A percentile compares a stretch with the other conserved stretches of the same genome.
phyloP scores from a whole-genome alignment of 495 filamentous ascomycete genomes.

The Podospora australis region DNA sequence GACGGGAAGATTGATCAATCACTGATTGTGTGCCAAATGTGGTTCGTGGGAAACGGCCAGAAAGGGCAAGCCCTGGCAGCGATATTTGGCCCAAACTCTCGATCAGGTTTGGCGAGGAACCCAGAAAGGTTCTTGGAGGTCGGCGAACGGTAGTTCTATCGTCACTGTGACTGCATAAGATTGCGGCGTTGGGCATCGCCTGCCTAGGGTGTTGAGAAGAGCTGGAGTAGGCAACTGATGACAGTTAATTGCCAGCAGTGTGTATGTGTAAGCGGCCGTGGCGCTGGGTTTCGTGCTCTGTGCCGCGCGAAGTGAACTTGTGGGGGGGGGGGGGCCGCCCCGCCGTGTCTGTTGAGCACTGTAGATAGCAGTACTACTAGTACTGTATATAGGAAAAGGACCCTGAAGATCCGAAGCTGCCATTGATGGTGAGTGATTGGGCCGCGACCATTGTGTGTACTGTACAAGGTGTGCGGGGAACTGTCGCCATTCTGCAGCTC shows the following conservation, averaged over 20 bases:
- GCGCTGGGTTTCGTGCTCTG: too few species aligned
- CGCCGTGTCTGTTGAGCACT: too few species aligned
- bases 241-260: too few species aligned
- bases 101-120: background rate
- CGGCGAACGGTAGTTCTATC: constrained; percentile 4
- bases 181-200: too few species aligned
- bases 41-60: background rate
- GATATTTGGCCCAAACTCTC: background rate
- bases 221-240: too few species aligned
- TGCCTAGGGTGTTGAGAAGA: too few species aligned
- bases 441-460: too few species aligned
- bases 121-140: constrained; percentile 7
- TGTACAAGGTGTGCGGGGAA: background rate
- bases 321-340: too few species aligned
- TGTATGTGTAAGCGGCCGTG: too few species aligned
- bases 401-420: constrained; percentile 23
- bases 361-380: too few species aligned
- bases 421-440: constrained; percentile 4
- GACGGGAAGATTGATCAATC: too few species aligned
- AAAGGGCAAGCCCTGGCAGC: background rate
- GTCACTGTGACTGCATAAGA: constrained; percentile 5
- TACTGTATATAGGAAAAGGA: constrained; percentile 9
- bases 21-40: background rate
- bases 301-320: too few species aligned
- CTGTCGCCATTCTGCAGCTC: constrained; percentile 2